Evolutionary conservation across 2,329 filamentous ascomycete genomes (phyloP), one percentile per base, ranked within the genome.

Genomic region (Fusarium sterilihyphosum): DNA sequence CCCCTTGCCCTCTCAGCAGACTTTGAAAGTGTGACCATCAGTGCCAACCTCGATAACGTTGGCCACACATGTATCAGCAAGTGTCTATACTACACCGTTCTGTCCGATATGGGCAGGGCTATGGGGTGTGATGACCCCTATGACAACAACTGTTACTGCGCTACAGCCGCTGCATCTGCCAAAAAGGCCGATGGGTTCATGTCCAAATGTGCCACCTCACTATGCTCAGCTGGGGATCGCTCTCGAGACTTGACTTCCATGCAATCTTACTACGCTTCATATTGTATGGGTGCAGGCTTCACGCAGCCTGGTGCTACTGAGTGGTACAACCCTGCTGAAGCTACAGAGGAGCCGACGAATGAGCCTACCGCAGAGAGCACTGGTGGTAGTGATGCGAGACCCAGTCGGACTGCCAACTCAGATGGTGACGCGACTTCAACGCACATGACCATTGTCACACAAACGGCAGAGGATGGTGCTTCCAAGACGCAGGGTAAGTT

Each of bases 401-500:
- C 77, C 4, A 78, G 75, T 52, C 73, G 66, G 40, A 79, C 76
- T 4, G 71, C 52, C 22, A 50, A 79, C 44, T 71, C 67, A 16
- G 70, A 69, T 35, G 24, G 54, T 6, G 73, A 58, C 12, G 67
- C 60, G 2, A 79, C 77, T 17, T 76, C 74, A 16, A 78, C 78
- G 31, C 68, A 74, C 20, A 54, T 77, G 65, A 78, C 76, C 13
- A 71, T 76, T 44, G 67, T 79, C 40, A 79, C 78, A 10, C 71
- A 78, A 61, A 79, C 78, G 18, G 77, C 73, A 31, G 70, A 74
- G 40, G 75, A 73, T 31, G 73, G 69, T 38, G 71, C 77, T 61
- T 72, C 72, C 47, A 70, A 67, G 53, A 77, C 78, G 67, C 71
- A 56, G 73, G 76, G 78, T 79, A 79, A 76, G 78, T 79, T 77